Conservation (phyloP, 176 grass and related monocot genomes). For the Cenchrus purpureus region DNA sequence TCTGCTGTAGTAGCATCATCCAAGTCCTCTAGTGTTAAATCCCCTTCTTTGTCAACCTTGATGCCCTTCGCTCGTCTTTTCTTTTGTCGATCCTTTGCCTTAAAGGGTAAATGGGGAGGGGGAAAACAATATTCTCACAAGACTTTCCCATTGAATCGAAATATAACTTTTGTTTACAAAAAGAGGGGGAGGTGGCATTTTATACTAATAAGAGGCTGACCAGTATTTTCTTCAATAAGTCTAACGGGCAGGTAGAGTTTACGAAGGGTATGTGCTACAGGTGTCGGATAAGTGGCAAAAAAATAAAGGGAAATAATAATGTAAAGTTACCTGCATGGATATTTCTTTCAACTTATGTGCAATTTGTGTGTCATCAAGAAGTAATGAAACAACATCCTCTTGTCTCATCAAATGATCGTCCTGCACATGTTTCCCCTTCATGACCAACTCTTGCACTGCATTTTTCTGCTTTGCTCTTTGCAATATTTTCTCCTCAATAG, state of each 20-base stretch:
- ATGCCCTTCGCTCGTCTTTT: conserved; percentile 84
- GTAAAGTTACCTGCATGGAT: conserved; percentile 75
- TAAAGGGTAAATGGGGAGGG: conserved; percentile 36
- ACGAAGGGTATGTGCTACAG: too few species aligned
- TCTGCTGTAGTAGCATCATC: conserved; percentile 54
- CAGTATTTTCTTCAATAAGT: not conserved
- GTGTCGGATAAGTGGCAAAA: conserved; percentile 24
- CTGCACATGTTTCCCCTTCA: conserved; percentile 96
- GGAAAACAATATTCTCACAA: not conserved
- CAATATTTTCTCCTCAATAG: conserved; percentile 98
- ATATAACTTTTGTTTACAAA: not conserved
- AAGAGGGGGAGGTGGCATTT: not conserved
- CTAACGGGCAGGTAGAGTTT: not conserved
- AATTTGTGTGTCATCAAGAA: conserved; percentile 88
- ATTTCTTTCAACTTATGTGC: conserved; percentile 96
- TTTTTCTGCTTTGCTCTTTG: conserved; percentile 98
- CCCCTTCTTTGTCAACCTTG: conserved; percentile 85
- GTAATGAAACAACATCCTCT: conserved; percentile 98
- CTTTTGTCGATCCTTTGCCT: conserved; percentile 90
- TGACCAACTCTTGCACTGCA: conserved; percentile 96
- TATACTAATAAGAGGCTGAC: not conserved
- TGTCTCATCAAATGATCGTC: conserved; percentile 89
- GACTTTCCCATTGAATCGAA: conserved; percentile 21
- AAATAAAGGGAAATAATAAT: conserved; percentile 16
- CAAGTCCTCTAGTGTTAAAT: conserved; percentile 87